Evolutionary conservation across 768 basidiomycete genomes (phyloP).

Genomic region (Phallus indusiatus): DNA sequence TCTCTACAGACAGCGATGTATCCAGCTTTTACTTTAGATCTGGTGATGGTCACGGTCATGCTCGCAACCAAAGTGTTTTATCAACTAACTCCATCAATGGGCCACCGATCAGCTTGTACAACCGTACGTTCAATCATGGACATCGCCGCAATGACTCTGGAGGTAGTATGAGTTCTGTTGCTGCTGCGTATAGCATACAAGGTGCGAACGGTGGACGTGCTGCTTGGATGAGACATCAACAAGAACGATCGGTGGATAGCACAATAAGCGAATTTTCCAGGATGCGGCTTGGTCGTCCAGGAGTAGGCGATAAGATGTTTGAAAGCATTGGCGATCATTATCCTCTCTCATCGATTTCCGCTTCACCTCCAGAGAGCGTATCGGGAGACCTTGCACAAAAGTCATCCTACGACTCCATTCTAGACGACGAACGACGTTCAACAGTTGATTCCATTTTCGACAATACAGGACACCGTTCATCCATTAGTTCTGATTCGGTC

Average conservation of each 20-base stretch:
- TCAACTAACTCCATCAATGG: constrained; percentile 41
- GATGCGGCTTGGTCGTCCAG: constrained; percentile 54
- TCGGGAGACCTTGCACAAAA: constrained; percentile 23
- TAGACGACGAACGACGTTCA: constrained; percentile 37
- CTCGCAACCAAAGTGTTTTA: constrained; percentile 43
- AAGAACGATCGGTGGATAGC: constrained; percentile 55
- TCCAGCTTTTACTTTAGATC: constrained; percentile 70
- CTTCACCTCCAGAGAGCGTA: constrained; percentile 47
- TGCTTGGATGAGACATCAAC: constrained; percentile 48
- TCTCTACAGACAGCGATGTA: constrained; percentile 58
- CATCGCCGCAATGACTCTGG: constrained; percentile 47
- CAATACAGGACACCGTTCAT: constrained; percentile 43
- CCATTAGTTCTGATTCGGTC: constrained; percentile 47
- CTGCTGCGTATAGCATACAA: constrained; percentile 43
- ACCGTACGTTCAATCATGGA: constrained; percentile 45
- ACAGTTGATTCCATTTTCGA: constrained; percentile 49
- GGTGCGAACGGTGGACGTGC: constrained; percentile 46
- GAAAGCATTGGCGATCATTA: constrained; percentile 41
- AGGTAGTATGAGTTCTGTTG: constrained; percentile 48
- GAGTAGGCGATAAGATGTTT: constrained; percentile 84
- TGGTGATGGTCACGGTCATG: constrained; percentile 33
- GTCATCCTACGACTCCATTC: constrained; percentile 55
- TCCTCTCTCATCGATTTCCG: constrained; percentile 54
- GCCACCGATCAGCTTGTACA: constrained; percentile 67
- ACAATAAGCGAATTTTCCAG: constrained; percentile 53